Base-by-base conservation (phyloP, 192 early-diverging fungal species). In the Kickxella alabastrina region DNA sequence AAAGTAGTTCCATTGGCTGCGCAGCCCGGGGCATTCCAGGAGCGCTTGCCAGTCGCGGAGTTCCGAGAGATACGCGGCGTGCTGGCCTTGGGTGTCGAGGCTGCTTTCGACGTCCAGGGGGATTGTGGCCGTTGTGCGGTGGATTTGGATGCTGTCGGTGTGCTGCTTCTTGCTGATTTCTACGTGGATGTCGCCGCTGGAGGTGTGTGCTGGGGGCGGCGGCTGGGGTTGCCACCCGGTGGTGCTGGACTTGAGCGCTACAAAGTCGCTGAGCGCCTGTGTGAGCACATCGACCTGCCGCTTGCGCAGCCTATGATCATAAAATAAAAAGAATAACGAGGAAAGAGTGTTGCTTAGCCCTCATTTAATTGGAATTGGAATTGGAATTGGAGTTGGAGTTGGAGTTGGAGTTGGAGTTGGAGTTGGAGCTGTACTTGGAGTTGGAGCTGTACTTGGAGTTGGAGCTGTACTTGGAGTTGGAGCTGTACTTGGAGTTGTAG, bases 1-100 rank as follows among this genome's bases (percentile, higher is more conserved):
- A 46, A 61, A 76, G 39, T 76, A 61, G 65, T 76, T 76, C 73
- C 73, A 76, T 42, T 48, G 28, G 24, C 49, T 52, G n/a, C 73
- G 73, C 26, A 76, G 44, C 15, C 66, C 73, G 1, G 73, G 73
- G 32, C 73, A 61, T 43, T 76, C 73, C 23, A 76, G 48, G 14
- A 68, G 61, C 3, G 65, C 65, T 50, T 76, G 73, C 73, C 73
- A 76, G 57, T 76, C 73, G 37, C 73, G 73, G 37, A 76, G 66
- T 32, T 76, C 73, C 1, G 66, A 69, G 3, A 69, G 34, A 27
- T 76, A 68, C 12, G 65, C 54, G 0, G 72, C 56, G 24, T 64
- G 65, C 25, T 47, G 49, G 4, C 73, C 73, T 54, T 69, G 66
- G n/a, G 72, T 65, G 39, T 68, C 65, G 5, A 43, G 40, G 31